Evolutionary conservation across 352 stramenopile genomes (phyloP), one percentile per base, ranked within the genome.

Genomic region (Pythium rhizo-oryzae): DNA sequence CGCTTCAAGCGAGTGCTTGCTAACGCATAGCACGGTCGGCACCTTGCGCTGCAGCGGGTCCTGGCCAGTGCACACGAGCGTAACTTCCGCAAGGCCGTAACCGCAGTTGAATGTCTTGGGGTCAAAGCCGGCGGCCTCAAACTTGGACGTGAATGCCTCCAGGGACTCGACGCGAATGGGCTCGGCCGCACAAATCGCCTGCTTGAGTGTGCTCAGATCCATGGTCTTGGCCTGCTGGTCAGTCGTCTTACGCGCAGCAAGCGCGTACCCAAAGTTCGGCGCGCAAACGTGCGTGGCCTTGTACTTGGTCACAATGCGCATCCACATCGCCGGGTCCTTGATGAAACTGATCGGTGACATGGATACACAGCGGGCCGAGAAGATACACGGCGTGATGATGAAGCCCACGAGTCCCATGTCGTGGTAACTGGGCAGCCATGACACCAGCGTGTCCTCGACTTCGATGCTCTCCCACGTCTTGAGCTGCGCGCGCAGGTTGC

Each of bases 271-370:
- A 77, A 95, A 95, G 71, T 93, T 93, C 0, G 87, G 87, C 0
- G 85, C 87, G 46, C 83, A 92, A 24, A 92, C 70, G 57, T 94
- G 85, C 28, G 85, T 92, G 21, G 81, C 85, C 71, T 84, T 85
- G 77, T 95, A 93, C 71, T 87, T 85, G 57, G 78, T 81, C 12
- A 77, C 81, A 13, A 78, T 84, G 21, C 84, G 82, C 81, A 95
- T 93, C 87, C 87, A 95, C 35, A 95, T 68, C 16, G 78, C 73
- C 1, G 87, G 87, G 72, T 95, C 84, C 65, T 93, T 93, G 74
- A 95, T 93, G 68, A 95, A 95, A 50, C 82, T 91, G 57, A 92
- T 88, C 12, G 87, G 87, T 60, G 87, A 95, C 83, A 93, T 93
- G 44, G 80, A 88, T 39, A 93, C 84, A 64, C 85, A 93, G 49